phyloP scores from a whole-genome alignment of 2,329 filamentous ascomycete genomes.

The Xylaria sp. region DNA sequence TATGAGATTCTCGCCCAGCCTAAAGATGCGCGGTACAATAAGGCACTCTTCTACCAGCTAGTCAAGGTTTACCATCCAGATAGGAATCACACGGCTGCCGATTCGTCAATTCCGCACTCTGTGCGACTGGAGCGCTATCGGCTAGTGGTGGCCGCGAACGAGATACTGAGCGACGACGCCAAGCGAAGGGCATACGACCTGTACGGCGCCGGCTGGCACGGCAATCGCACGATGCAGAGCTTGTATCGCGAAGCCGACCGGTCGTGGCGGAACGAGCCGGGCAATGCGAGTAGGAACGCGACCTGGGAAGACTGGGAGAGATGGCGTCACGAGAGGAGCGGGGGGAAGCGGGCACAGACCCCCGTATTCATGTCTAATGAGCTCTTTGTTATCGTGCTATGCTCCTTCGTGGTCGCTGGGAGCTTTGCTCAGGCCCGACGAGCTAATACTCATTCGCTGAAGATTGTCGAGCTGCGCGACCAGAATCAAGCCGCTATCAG shows the following conservation, averaged over 20 bases:
- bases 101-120: conserved; percentile 63
- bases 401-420: conserved; percentile 74
- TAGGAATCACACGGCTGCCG: conserved; percentile 58
- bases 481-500: conserved; percentile 74
- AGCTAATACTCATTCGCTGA: conserved; percentile 69
- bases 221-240: conserved; percentile 62
- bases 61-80: conserved; percentile 98
- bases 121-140: conserved; percentile 88
- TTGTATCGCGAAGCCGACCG: conserved; percentile 54
- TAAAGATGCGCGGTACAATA: conserved; percentile 76
- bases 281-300: conserved; percentile 73
- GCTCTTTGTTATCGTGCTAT: conserved; percentile 78
- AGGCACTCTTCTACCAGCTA: conserved; percentile 85
- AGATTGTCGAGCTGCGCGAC: conserved; percentile 73
- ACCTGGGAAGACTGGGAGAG: conserved; percentile 99
- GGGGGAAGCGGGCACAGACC: conserved; percentile 58
- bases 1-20: conserved; percentile 83
- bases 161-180: conserved; percentile 82
- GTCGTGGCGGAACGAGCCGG: conserved; percentile 60
- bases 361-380: conserved; percentile 80
- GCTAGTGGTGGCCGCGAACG: conserved; percentile 86
- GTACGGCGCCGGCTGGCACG: conserved; percentile 82
- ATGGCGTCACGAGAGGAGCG: conserved; percentile 70
- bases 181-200: conserved; percentile 85
- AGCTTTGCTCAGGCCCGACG: conserved; percentile 77